Evolutionary conservation across 208 protist genomes (phyloP).

Genomic region (Trypanosoma theileri): DNA sequence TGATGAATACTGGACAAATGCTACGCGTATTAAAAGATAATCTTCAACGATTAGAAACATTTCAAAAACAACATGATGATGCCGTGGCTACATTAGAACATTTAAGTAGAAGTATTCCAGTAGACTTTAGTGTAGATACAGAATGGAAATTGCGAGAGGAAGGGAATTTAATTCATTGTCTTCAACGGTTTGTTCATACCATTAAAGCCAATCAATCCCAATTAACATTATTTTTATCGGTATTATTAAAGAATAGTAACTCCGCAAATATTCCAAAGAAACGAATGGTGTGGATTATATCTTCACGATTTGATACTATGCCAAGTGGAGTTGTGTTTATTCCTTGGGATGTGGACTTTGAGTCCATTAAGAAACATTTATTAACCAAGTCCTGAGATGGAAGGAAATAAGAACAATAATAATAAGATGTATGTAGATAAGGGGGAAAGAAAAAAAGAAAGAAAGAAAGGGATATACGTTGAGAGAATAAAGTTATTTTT

Average conservation of each 20-base stretch:
- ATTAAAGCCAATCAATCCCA: slow-evolving; percentile 66
- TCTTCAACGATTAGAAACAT: slow-evolving; percentile 54
- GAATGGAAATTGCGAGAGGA: slow-evolving; percentile 79
- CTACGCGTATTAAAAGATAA: slow-evolving; percentile 80
- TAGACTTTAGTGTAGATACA: slow-evolving; percentile 84
- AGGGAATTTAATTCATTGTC: slow-evolving; percentile 49
- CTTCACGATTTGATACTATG: slow-evolving; percentile 68
- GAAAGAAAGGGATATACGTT: no score
- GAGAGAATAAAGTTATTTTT: no score
- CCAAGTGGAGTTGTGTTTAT: slow-evolving; percentile 83
- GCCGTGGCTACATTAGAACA: slow-evolving; percentile 60
- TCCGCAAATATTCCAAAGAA: slow-evolving; percentile 38
- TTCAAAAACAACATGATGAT: slow-evolving; percentile 57
- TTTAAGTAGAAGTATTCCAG: slow-evolving; percentile 65
- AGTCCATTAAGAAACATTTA: slow-evolving; percentile 66
- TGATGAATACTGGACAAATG: slow-evolving; percentile 78
- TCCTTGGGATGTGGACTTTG: slow-evolving; percentile 81
- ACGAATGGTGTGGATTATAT: slow-evolving; percentile 83
- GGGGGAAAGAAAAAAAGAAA: no score
- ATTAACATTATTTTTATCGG: slow-evolving; percentile 51
- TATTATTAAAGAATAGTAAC: slow-evolving; percentile 26
- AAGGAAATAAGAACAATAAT: not conserved
- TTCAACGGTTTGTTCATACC: slow-evolving; percentile 59
- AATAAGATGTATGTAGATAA: not conserved
- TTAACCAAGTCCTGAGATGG: slow-evolving; percentile 33